phyloP scores from a whole-genome alignment of 352 stramenopile species.

The Phytophthora tubulina region DNA sequence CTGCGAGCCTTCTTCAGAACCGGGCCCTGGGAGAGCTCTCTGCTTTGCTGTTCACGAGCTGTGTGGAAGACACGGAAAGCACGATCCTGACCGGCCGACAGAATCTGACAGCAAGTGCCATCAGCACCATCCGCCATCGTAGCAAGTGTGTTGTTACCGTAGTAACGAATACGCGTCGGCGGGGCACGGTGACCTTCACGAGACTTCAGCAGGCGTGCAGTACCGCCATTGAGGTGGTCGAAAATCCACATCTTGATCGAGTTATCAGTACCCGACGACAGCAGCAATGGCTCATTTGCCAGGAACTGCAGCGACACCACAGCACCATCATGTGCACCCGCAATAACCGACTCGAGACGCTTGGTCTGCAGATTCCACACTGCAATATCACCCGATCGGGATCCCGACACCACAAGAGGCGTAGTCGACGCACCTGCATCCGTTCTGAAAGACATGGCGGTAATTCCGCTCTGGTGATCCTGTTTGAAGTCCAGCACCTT shows the following conservation, averaged over 20 bases:
- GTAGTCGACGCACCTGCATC: slow-evolving; percentile 68
- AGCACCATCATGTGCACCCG: slow-evolving; percentile 76
- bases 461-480: slow-evolving; percentile 83
- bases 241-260: slow-evolving; percentile 96
- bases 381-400: slow-evolving; percentile 82
- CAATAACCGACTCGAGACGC: slow-evolving; percentile 85
- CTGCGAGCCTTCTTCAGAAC: slow-evolving; percentile 93
- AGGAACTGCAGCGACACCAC: slow-evolving; percentile 87
- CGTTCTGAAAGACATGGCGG: slow-evolving; percentile 89
- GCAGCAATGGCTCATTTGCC: slow-evolving; percentile 88
- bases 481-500: slow-evolving; percentile 84
- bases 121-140: slow-evolving; percentile 87
- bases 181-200: slow-evolving; percentile 88
- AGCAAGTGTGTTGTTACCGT: slow-evolving; percentile 90
- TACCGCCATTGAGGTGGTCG: slow-evolving; percentile 84
- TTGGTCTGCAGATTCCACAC: slow-evolving; percentile 94
- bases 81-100: slow-evolving; percentile 91
- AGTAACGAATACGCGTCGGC: slow-evolving; percentile 91
- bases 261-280: slow-evolving; percentile 92
- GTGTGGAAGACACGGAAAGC: slow-evolving; percentile 94
- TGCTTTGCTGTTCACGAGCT: slow-evolving; percentile 88
- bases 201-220: slow-evolving; percentile 90
- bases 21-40: slow-evolving; percentile 91
- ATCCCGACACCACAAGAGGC: slow-evolving; percentile 74
- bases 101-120: slow-evolving; percentile 89